Base-by-base conservation (phyloP, 345 rosid genomes). In the Eucalyptus microcorys region DNA sequence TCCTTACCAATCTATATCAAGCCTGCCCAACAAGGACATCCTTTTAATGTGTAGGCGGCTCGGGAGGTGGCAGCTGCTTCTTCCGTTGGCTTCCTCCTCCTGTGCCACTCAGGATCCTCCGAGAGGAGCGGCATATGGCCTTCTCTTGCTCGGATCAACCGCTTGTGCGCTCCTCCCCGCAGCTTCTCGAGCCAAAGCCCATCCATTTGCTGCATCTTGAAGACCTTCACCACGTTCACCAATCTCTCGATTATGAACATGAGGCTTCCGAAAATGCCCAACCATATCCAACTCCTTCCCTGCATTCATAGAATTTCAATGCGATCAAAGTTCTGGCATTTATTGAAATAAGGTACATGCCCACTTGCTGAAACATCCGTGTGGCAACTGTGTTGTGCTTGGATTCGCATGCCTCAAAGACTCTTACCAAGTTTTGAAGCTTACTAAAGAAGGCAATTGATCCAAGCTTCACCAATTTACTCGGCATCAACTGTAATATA, bases 141-240 rank as follows among this genome's bases (percentile, higher is more conserved):
- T 61, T 97, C 99, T 88, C 95, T 93, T 22, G 64, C 94, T 80
- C 59, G 90, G 22, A 91, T 64, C 89, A 96, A 91, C 40, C 89
- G 86, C 87, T 94, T 96, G 16, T 93, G 96, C 7, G 97, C 99
- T 88, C 97, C 96, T 86, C 99, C 98, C 2, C 97, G 88, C 43
- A 96, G 90, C 89, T 96, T 97, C 95, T 96, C 98, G 1, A 96
- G 94, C 89, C 95, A 90, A 30, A 94, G 89, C 16, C 93, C 95
- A 27, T 84, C 88, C 13, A 90, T 87, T 76, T 95, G 97, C 85
- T 94, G 95, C 90, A 96, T 94, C 92, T 95, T 94, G 93, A 96
- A 96, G 87, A 97, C 97, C 90, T 95, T 97, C 11, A 94, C 94
- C 8, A 93, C 94, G 40, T 96, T 96, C 52, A 92, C 89, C 34